Conservation (phyloP, 768 basidiomycete genomes). For the Boletus sp. region DNA sequence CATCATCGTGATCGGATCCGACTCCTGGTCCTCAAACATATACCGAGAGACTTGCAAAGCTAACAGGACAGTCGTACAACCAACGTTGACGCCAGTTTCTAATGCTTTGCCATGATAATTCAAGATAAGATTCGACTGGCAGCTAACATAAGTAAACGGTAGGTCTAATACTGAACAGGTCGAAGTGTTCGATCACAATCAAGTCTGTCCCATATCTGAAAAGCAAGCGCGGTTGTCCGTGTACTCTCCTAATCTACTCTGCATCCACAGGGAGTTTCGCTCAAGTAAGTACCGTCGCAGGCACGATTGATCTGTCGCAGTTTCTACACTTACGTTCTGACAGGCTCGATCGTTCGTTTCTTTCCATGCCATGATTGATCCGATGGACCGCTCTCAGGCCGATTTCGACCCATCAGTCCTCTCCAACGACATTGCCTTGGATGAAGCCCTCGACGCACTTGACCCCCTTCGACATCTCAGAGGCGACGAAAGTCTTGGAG, state of each 20-base stretch:
- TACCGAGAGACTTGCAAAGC: no score
- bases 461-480: slow-evolving; percentile 64
- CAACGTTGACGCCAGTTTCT: no score
- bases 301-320: neutral
- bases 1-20: neutral
- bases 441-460: slow-evolving; percentile 52
- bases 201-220: neutral
- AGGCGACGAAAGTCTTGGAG: slow-evolving; percentile 34
- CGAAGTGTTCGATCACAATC: neutral
- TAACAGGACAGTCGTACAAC: no score
- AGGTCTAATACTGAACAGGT: neutral
- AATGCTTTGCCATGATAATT: no score
- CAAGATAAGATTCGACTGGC: neutral
- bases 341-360: neutral
- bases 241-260: no score
- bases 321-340: neutral
- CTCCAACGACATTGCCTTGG: slow-evolving; percentile 39
- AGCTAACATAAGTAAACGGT: neutral
- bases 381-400: neutral
- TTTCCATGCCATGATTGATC: slow-evolving; percentile 5
- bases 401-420: slow-evolving; percentile 12
- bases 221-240: neutral
- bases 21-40: neutral
- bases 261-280: neutral
- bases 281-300: neutral